A percentile compares a stretch with the other conserved stretches of the same genome.
These are phyloP conservation scores for Aspergillus ustus DNA, from an alignment of 2,329 filamentous ascomycete species.

Conservation along the genomic window DNA sequence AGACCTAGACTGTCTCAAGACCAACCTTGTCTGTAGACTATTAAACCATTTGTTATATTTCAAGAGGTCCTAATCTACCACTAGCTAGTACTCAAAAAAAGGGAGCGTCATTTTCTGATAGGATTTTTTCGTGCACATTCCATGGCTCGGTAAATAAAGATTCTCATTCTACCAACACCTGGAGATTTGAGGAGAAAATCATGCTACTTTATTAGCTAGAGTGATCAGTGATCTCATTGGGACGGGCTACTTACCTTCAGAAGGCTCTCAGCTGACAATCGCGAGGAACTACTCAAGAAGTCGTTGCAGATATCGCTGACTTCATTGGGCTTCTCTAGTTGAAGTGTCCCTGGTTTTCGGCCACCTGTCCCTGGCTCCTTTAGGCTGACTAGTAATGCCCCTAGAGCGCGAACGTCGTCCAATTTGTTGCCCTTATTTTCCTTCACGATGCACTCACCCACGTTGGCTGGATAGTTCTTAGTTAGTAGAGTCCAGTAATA, in stretches of 20 bases:
- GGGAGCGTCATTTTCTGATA: too few relatives aligned
- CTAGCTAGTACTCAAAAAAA: too few relatives aligned
- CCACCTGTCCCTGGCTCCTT: not conserved
- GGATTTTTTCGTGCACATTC: not conserved
- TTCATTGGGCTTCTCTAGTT: not conserved
- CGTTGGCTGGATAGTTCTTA: not conserved
- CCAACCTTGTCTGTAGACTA: not conserved
- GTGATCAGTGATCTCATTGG: too few relatives aligned
- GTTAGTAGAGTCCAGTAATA: not conserved
- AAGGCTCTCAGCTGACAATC: too few relatives aligned
- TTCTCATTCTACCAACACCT: not conserved
- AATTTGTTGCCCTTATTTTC: not conserved
- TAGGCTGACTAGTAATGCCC: not conserved
- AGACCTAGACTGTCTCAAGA: too few relatives aligned
- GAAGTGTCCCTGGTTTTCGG: not conserved
- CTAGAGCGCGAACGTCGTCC: not conserved
- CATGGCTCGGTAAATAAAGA: not conserved
- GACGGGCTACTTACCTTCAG: too few relatives aligned
- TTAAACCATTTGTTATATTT: too few relatives aligned
- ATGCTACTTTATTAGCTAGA: not conserved
- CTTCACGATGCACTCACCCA: not conserved
- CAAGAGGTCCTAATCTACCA: too few relatives aligned
- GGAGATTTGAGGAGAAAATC: not conserved
- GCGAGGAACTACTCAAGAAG: not conserved
- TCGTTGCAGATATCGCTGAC: not conserved